Base-by-base conservation (phyloP, 129 eudicot genomes). In the Flaveria ramosissima region DNA sequence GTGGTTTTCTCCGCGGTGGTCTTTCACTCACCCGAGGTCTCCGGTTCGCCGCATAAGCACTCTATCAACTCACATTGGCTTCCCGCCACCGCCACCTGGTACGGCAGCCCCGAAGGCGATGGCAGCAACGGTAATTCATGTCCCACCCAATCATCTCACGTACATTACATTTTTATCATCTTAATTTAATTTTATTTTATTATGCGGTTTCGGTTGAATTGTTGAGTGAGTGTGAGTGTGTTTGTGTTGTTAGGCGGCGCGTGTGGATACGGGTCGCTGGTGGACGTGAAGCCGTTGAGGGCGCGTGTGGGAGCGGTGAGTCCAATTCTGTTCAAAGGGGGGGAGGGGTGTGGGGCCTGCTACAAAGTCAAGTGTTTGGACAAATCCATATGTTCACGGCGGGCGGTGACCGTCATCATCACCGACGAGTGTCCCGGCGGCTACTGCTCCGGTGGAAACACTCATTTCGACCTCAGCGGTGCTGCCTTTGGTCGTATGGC, bases 291-390 rank as follows among this genome's bases (percentile, higher is more conserved):
- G 86, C 98, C 98, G 42, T 82, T 90, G 66, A 77, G 87, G 82
- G 97, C 97, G 15, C 82, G 98, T 73, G 96, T 94, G 3, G 98
- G 98, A 16, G 98, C 98, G 32, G 97, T 89, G 80, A 94, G 98
- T 69, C 96, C 97, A 20, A 79, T 91, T 42, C 75, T 94, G 69
- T 94, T 94, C 74, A 94, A 89, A 70, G 86, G 80, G 4, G 98
- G 98, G 23, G 98, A 89, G 77, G 98, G 98, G 2, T 94, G 98
- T 81, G 98, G 98, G 42, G 97, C 98, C 13, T 94, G 98, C 57
- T 94, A 89, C 63, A 94, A 94, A 60, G 98, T 94, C 27, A 91
- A 70, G 89, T 94, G 98, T 65, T 71, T 94, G 27, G 98, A 94
- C 88, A 83, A 78, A 23, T 88, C 91, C 30, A 87, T 93, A 8